Evolutionary conservation across 345 rosid species (phyloP), one percentile per base, ranked within the genome.

Genomic region (Arabidopsis arenosa): DNA sequence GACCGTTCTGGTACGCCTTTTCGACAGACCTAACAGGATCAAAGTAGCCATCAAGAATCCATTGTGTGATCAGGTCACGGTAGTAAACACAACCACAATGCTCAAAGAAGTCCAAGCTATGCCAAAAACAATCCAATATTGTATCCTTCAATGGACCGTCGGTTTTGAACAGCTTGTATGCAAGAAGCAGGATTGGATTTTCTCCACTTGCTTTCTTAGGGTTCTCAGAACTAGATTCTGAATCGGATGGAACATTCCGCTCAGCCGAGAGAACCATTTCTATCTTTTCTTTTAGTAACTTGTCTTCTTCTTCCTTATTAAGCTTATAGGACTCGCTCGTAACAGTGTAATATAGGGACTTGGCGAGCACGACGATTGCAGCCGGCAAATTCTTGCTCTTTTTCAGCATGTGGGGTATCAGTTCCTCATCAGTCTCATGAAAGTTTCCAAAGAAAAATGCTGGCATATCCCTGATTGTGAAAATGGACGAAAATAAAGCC

Each of bases 31-130:
- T 80, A 35, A 64, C 17, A 30, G 79, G 78, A 79, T 56, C 88
- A 47, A 88, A 85, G 55, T 69, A 85, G 52, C 93, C 92, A 81
- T 91, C 92, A 67, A 91, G 75, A n/a, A 87, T 82, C 93, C 90
- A 89, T 11, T 86, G 82, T 11, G 84, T 53, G 68, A 87, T 85
- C 85, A 89, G 70, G 61, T 85, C 87, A 44, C 80, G 84, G 72
- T 77, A 85, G 71, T 86, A 82, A 58, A 84, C 82, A 13, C 73
- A 68, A 7, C 82, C 82, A 72, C 60, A 74, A 4, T 72, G 73
- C 41, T 21, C 12, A 69, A 82, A 77, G 63, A 85, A 80, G 51
- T 77, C 73, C 72, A 68, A 62, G 76, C 85, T 79, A 54, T 85
- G 86, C 84, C 91, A 86, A 59, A 75, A 88, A 75, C 90, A 90